These are phyloP conservation scores for Ballota nigra DNA, from an alignment of 257 asterid species.

Conservation along the genomic window DNA sequence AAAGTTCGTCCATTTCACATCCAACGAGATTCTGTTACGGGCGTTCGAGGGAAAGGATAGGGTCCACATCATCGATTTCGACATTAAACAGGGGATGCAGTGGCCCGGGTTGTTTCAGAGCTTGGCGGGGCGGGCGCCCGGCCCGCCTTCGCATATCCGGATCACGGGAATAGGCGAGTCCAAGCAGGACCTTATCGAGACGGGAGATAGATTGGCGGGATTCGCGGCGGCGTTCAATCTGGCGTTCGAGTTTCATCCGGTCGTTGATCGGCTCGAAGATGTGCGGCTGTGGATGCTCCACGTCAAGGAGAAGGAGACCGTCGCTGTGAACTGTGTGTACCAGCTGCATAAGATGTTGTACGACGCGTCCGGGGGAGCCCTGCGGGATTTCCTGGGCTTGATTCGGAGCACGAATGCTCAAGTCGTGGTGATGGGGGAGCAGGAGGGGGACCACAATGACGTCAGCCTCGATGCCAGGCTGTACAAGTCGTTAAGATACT, in stretches of 20 bases:
- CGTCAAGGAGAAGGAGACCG: conserved; percentile 77
- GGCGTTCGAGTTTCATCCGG: conserved; percentile 86
- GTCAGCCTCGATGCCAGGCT: conserved; percentile 52
- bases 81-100: conserved; percentile 86
- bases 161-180: conserved; percentile 91
- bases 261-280: conserved; percentile 86
- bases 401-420: conserved; percentile 77
- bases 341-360: conserved; percentile 83
- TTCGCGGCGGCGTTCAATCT: conserved; percentile 69
- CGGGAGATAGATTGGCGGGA: conserved; percentile 70
- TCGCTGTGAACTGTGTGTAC: conserved; percentile 72
- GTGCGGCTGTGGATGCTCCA: conserved; percentile 99
- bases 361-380: conserved; percentile 49
- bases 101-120: conserved; percentile 95
- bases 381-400: conserved; percentile 66
- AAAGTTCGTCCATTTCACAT: conserved; percentile 79
- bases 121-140: conserved; percentile 57
- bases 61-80: conserved; percentile 90
- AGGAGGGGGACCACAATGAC: conserved; percentile 73
- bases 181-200: conserved; percentile 79
- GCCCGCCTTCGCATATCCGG: conserved; percentile 81
- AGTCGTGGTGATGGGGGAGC: conserved; percentile 70
- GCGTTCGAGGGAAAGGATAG: conserved; percentile 79
- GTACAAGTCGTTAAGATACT: conserved; percentile 55
- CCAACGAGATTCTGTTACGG: conserved; percentile 79